Evolutionary conservation across 1,139 yeast genomes (phyloP).

Genomic region (Taphrina flavorubra): DNA sequence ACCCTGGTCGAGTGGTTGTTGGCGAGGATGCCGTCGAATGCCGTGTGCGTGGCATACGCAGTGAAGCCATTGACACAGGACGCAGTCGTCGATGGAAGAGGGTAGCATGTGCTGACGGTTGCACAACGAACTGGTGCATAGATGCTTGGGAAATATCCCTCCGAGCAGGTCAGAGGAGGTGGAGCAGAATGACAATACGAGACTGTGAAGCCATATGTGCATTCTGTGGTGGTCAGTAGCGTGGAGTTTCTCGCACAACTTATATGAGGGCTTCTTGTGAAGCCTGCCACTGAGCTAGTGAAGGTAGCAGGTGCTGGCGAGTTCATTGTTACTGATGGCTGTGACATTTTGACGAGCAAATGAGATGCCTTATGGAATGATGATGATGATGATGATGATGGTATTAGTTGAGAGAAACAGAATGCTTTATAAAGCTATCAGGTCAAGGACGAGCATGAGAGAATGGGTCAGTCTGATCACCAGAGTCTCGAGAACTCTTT

Average conservation of each 20-base stretch:
- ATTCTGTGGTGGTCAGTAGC: conserved; percentile 27
- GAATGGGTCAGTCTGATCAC: too few relatives aligned
- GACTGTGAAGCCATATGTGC: conserved; percentile 25
- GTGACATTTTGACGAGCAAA: neutral
- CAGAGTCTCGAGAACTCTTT: too few relatives aligned
- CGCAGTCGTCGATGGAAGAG: conserved; percentile 23
- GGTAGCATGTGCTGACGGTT: conserved; percentile 17
- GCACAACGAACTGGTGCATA: conserved; percentile 15
- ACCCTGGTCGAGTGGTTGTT: conserved; percentile 18
- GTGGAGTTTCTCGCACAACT: conserved; percentile 13
- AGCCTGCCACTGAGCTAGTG: neutral
- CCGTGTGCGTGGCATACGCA: conserved; percentile 16
- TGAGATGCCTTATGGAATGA: neutral
- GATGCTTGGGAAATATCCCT: conserved; percentile 15
- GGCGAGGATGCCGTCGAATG: conserved; percentile 16
- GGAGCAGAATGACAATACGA: conserved; percentile 26
- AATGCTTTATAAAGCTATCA: too few relatives aligned
- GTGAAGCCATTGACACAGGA: conserved; percentile 21
- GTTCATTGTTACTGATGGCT: neutral
- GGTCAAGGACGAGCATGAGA: too few relatives aligned
- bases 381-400: neutral
- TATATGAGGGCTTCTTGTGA: conserved; percentile 1
- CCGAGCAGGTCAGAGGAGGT: conserved; percentile 23
- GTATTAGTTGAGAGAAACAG: too few relatives aligned
- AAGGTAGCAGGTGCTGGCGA: neutral